Evolutionary conservation across 352 stramenopile genomes (phyloP).

Genomic region (Phytopythium mirpurense): DNA sequence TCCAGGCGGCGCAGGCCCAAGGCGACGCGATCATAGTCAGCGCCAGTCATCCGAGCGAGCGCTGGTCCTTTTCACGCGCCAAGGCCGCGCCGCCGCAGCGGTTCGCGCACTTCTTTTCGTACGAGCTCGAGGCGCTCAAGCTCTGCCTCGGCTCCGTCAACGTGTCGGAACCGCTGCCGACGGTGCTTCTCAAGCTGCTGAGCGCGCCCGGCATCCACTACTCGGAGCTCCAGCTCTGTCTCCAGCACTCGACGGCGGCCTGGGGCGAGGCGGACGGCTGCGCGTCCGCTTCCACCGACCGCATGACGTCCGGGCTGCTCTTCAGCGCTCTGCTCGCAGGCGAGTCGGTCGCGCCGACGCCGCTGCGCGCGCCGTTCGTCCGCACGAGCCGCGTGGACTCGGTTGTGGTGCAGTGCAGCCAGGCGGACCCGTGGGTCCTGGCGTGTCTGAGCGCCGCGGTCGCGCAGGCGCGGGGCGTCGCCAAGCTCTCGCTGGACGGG

Average conservation of each 20-base stretch:
- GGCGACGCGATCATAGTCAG: constrained; percentile 4
- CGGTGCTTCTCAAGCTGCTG: constrained; percentile 15
- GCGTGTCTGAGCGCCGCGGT: constrained; percentile 18
- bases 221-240: constrained; percentile 22
- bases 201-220: too few relatives aligned
- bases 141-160: constrained; percentile 21
- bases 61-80: constrained; percentile 5
- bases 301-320: constrained; percentile 12
- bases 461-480: constrained; percentile 10
- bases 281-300: constrained; percentile 1
- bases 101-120: constrained; percentile 21
- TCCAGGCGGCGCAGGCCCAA: constrained; percentile 5
- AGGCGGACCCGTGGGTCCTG: constrained; percentile 18
- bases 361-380: constrained; percentile 4
- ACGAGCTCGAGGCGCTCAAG: constrained; percentile 26
- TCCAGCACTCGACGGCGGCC: constrained; percentile 14
- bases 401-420: constrained; percentile 21
- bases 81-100: constrained; percentile 12
- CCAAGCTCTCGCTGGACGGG: constrained; percentile 16
- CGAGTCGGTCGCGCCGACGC: constrained; percentile 7
- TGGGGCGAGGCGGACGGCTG: constrained; percentile 5
- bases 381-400: constrained; percentile 13
- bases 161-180: constrained; percentile 12
- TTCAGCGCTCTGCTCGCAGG: constrained; percentile 23
- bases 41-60: neutral